phyloP scores from a whole-genome alignment of 352 stramenopile genomes.

The Peronospora belbahrii region DNA sequence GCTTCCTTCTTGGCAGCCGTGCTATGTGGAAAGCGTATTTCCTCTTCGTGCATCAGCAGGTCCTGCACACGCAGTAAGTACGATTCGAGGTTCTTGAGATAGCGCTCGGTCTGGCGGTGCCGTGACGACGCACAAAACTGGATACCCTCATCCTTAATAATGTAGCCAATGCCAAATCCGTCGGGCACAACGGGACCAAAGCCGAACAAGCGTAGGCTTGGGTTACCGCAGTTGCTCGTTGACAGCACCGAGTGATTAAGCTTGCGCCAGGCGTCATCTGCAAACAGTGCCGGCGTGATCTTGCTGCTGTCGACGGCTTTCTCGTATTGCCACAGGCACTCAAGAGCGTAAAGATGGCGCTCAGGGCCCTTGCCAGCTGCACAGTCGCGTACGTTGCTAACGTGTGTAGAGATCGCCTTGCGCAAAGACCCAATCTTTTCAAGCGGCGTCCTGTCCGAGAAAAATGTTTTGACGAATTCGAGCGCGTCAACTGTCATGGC shows the following conservation, averaged over 20 bases:
- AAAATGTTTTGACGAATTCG: conserved; percentile 88
- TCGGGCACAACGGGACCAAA: conserved; percentile 91
- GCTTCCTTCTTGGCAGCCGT: conserved; percentile 39
- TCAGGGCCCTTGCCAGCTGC: conserved; percentile 89
- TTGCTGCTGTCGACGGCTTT: conserved; percentile 28
- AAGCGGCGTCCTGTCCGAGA: conserved; percentile 62
- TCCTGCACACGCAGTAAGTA: conserved; percentile 77
- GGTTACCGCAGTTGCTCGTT: conserved; percentile 95
- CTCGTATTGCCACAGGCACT: conserved; percentile 80
- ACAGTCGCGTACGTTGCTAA: conserved; percentile 85
- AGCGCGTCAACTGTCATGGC: conserved; percentile 87
- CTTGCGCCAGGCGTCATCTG: conserved; percentile 80
- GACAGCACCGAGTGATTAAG: conserved; percentile 94
- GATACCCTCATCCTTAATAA: conserved; percentile 94
- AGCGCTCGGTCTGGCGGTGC: conserved; percentile 77
- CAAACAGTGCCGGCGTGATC: conserved; percentile 75
- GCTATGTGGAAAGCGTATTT: conserved; percentile 65
- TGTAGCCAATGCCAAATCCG: conserved; percentile 96
- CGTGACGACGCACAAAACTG: conserved; percentile 82
- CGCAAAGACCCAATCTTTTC: conserved; percentile 87
- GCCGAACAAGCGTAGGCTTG: conserved; percentile 89
- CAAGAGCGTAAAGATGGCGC: conserved; percentile 91
- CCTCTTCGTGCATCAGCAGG: conserved; percentile 68
- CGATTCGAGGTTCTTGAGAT: conserved; percentile 73
- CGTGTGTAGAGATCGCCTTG: conserved; percentile 81